Conservation (phyloP, 352 stramenopile species). For the Phytophthora europaea region DNA sequence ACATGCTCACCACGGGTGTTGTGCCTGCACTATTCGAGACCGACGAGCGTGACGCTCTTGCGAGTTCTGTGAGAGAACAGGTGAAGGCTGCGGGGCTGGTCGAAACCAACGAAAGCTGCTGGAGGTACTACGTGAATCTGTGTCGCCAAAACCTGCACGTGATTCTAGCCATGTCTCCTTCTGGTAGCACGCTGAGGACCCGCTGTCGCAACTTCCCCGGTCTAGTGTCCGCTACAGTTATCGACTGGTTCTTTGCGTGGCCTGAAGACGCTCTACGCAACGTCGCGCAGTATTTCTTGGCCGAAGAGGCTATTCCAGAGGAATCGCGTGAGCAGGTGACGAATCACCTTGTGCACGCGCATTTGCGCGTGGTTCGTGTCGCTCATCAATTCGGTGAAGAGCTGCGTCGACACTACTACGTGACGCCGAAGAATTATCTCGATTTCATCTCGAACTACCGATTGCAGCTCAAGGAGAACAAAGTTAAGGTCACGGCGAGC, state of each 20-base stretch:
- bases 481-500: conserved; percentile 89
- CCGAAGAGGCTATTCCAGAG: conserved; percentile 92
- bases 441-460: conserved; percentile 97
- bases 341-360: conserved; percentile 93
- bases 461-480: conserved; percentile 92
- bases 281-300: conserved; percentile 95
- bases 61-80: conserved; percentile 85
- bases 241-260: conserved; percentile 98
- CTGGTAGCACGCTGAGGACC: conserved; percentile 93
- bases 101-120: conserved; percentile 95
- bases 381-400: conserved; percentile 93
- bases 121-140: conserved; percentile 95
- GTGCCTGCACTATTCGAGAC: conserved; percentile 94
- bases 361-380: conserved; percentile 92
- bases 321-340: conserved; percentile 85
- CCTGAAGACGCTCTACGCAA: conserved; percentile 94
- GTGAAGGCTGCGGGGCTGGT: conserved; percentile 90
- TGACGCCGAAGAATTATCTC: conserved; percentile 98
- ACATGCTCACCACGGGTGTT: conserved; percentile 97
- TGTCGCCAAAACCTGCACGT: conserved; percentile 96
- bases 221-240: conserved; percentile 93
- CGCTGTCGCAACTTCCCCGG: conserved; percentile 96
- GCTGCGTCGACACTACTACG: conserved; percentile 95
- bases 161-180: conserved; percentile 96
- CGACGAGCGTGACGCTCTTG: conserved; percentile 92